A percentile compares a stretch with the other conserved stretches of the same genome.
phyloP scores from a whole-genome alignment of 495 filamentous ascomycete species.

The Neurospora sublineolata region DNA sequence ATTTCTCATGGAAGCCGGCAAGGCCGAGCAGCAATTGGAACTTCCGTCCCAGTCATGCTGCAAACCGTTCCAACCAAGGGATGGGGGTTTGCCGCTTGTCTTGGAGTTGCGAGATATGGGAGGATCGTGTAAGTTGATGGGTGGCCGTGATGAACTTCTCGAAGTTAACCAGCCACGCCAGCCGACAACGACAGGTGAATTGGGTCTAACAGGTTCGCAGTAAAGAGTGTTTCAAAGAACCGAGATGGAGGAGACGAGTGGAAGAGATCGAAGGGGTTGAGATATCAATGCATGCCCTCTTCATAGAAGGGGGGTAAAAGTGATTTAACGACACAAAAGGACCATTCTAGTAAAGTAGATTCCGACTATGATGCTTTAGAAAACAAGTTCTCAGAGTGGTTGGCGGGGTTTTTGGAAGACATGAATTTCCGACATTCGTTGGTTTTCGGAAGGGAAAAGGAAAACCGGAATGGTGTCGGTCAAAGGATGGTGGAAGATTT shows the following conservation, averaged over 20 bases:
- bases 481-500: background rate
- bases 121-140: background rate
- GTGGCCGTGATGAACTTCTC: background rate
- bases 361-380: background rate
- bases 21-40: background rate
- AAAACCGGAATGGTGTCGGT: background rate
- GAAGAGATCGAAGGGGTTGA: background rate
- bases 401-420: background rate
- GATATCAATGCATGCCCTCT: background rate
- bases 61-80: background rate
- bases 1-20: background rate
- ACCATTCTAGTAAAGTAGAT: background rate
- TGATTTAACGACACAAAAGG: background rate
- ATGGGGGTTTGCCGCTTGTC: background rate
- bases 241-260: background rate
- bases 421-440: background rate
- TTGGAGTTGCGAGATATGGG: background rate
- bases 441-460: background rate
- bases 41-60: background rate
- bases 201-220: no score
- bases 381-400: background rate
- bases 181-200: no score
- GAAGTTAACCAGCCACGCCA: background rate
- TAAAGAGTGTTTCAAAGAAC: no score
- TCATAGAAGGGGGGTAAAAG: background rate